Conservation (phyloP, 306 rosid species). For the Cyamopsis tetragonoloba region DNA sequence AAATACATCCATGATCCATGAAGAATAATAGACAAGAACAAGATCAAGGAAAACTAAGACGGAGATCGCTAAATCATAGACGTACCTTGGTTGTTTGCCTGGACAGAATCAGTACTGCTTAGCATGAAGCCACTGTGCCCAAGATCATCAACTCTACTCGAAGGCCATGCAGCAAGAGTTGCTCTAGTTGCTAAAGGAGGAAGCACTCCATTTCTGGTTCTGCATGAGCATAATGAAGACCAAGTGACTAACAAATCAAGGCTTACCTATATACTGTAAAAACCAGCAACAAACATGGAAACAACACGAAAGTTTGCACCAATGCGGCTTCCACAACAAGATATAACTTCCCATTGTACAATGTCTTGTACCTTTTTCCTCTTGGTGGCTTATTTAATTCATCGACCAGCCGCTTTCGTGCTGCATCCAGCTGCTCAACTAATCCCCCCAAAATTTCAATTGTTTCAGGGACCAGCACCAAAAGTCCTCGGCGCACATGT, state of each 20-base stretch:
- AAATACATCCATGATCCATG: slow-evolving; percentile 18
- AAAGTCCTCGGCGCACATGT: slow-evolving; percentile 74
- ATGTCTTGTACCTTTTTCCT: slow-evolving; percentile 61
- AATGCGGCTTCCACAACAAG: neutral
- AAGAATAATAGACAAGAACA: slow-evolving; percentile 18
- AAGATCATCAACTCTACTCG: slow-evolving; percentile 35
- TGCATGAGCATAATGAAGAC: slow-evolving; percentile 36
- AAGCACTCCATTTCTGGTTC: slow-evolving; percentile 64
- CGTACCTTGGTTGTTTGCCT: slow-evolving; percentile 45
- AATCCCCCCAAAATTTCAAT: slow-evolving; percentile 74
- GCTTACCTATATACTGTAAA: neutral
- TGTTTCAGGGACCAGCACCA: slow-evolving; percentile 85
- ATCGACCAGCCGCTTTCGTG: slow-evolving; percentile 64
- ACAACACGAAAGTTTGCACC: neutral
- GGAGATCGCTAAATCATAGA: neutral
- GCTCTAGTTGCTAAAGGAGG: slow-evolving; percentile 79
- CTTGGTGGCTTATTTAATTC: slow-evolving; percentile 91
- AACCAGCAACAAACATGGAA: slow-evolving; percentile 14
- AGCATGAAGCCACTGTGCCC: slow-evolving; percentile 27
- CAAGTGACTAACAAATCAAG: slow-evolving; percentile 3
- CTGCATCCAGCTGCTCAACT: slow-evolving; percentile 85
- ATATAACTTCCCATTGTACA: neutral
- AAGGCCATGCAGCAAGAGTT: slow-evolving; percentile 85
- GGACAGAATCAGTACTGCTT: slow-evolving; percentile 30
- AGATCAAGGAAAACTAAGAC: slow-evolving; percentile 1